Conservation (phyloP, 2,329 filamentous ascomycete species). For the Alternaria brassicae region DNA sequence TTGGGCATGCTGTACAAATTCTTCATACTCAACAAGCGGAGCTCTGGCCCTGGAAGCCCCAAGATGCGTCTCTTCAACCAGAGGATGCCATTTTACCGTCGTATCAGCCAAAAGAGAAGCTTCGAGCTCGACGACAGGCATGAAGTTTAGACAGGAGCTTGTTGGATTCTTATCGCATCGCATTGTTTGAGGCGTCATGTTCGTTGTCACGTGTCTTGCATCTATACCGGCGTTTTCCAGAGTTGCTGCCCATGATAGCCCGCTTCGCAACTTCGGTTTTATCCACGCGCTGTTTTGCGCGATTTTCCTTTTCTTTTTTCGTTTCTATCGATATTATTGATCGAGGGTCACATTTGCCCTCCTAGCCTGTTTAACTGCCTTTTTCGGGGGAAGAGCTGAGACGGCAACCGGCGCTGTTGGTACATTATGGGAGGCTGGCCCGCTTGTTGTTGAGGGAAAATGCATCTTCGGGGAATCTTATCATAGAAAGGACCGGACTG, state of each 20-base stretch:
- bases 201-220: conserved; percentile 28
- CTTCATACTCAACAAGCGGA: conserved; percentile 51
- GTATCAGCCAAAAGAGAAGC: conserved; percentile 44
- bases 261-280: conserved; percentile 23
- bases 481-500: conserved; percentile 5
- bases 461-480: not conserved
- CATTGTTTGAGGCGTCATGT: conserved; percentile 33
- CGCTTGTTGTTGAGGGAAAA: not conserved
- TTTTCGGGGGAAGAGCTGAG: not conserved
- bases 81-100: conserved; percentile 46
- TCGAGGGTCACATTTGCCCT: conserved; percentile 2
- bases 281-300: conserved; percentile 1
- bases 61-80: conserved; percentile 27
- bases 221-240: conserved; percentile 32
- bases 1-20: conserved; percentile 61
- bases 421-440: conserved; percentile 5
- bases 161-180: conserved; percentile 9
- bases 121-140: conserved; percentile 47
- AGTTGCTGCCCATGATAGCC: conserved; percentile 18
- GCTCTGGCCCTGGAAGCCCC: conserved; percentile 22
- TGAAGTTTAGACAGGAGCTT: conserved; percentile 34
- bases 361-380: conserved; percentile 19
- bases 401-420: conserved; percentile 8
- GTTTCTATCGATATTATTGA: conserved; percentile 20
- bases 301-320: conserved; percentile 1